phyloP scores from a whole-genome alignment of 176 grass and related monocot species.

The Paspalum vaginatum region DNA sequence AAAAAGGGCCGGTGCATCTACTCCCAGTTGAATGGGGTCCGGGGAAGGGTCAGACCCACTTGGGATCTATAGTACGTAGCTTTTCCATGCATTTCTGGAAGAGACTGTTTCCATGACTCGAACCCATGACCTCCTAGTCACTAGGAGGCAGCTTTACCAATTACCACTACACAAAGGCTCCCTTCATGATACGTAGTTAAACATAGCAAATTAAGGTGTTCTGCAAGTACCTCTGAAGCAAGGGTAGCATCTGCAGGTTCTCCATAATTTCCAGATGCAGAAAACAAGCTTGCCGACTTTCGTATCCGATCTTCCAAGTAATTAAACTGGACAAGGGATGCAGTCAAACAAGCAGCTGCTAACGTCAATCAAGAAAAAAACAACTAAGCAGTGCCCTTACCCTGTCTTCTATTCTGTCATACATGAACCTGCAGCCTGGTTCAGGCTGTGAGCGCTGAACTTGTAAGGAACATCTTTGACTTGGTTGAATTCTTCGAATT shows the following conservation, averaged over 20 bases:
- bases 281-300: slow-evolving; percentile 56
- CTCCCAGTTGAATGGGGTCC: too few species aligned
- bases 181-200: background rate
- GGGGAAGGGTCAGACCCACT: too few species aligned
- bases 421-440: slow-evolving; percentile 89
- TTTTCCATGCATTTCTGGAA: too few species aligned
- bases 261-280: slow-evolving; percentile 52
- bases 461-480: slow-evolving; percentile 76
- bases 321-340: slow-evolving; percentile 73
- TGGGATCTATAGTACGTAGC: too few species aligned
- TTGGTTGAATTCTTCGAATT: slow-evolving; percentile 72
- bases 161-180: too few species aligned
- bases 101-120: too few species aligned
- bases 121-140: too few species aligned
- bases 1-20: background rate
- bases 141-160: too few species aligned
- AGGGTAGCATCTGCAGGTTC: slow-evolving; percentile 74
- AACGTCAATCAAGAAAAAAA: slow-evolving; percentile 31
- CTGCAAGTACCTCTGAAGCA: slow-evolving; percentile 81
- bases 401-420: slow-evolving; percentile 82
- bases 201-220: background rate
- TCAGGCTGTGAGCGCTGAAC: slow-evolving; percentile 68
- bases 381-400: slow-evolving; percentile 53
- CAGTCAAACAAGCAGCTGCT: slow-evolving; percentile 24
- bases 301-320: slow-evolving; percentile 76